Evolutionary conservation across 179 eudicot genomes (phyloP).

Genomic region (Patellifolia procumbens): DNA sequence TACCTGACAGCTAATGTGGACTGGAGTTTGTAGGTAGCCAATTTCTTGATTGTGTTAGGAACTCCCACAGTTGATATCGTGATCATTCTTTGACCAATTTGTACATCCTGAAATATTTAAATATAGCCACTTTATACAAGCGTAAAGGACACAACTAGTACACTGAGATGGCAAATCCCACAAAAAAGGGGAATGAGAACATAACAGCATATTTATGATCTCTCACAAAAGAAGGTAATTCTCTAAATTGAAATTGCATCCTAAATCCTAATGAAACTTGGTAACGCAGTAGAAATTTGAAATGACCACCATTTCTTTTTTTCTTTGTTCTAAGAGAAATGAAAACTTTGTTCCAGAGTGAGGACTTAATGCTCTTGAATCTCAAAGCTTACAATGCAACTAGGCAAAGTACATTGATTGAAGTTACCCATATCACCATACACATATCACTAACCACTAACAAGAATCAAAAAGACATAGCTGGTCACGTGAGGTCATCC

Average conservation of each 20-base stretch:
- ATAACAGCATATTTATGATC: neutral
- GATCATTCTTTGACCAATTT: slow-evolving; percentile 97
- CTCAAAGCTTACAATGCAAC: slow-evolving; percentile 2
- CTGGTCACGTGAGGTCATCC: neutral
- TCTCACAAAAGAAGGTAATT: neutral
- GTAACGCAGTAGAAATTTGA: neutral
- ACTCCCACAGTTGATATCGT: slow-evolving; percentile 98
- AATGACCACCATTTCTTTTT: neutral
- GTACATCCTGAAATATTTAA: slow-evolving; percentile 57
- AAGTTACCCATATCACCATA: neutral
- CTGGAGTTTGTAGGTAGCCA: slow-evolving; percentile 95
- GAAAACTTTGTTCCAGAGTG: neutral
- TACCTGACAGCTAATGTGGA: slow-evolving; percentile 97
- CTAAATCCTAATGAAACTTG: neutral
- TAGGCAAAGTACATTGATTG: slow-evolving; percentile 2
- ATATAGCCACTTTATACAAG: slow-evolving; percentile 3
- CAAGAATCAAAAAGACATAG: neutral
- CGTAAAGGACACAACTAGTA: neutral
- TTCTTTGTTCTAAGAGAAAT: neutral
- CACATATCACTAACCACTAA: neutral
- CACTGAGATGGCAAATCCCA: slow-evolving; percentile 4
- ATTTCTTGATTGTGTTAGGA: slow-evolving; percentile 84
- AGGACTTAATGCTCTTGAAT: neutral
- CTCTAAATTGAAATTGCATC: neutral
- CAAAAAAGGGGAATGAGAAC: neutral